Evolutionary conservation across 345 rosid genomes (phyloP).

Genomic region (Bruguiera gymnorhiza): DNA sequence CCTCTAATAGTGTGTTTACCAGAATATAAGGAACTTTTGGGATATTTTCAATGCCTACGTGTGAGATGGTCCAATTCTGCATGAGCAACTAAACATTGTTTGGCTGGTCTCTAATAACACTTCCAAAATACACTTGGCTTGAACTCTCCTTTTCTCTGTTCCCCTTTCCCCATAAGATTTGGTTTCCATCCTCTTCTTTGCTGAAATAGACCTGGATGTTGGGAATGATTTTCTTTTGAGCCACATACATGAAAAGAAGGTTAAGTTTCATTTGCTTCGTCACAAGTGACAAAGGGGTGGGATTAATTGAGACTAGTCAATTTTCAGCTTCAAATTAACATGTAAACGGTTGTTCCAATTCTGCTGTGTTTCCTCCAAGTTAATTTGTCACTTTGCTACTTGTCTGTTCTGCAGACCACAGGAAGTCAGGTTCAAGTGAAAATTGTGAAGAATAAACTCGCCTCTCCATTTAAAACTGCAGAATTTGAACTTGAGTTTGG

Average conservation of each 20-base stretch:
- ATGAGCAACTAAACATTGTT: no score
- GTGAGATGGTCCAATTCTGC: neutral
- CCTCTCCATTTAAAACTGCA: conserved; percentile 84
- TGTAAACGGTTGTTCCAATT: no score
- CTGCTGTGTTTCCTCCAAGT: neutral
- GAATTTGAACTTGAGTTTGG: conserved; percentile 93
- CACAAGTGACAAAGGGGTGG: no score
- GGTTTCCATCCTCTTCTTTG: neutral
- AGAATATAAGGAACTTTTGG: neutral
- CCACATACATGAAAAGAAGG: neutral
- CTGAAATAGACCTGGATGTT: neutral
- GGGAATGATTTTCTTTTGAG: neutral
- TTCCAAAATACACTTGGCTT: neutral
- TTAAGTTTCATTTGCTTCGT: no score
- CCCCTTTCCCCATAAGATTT: no score
- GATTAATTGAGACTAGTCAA: no score
- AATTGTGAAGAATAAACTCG: conserved; percentile 92
- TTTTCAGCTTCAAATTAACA: no score
- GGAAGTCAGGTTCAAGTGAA: conserved; percentile 79
- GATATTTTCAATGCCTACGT: neutral
- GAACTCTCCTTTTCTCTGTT: neutral
- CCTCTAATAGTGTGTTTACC: conserved; percentile 1
- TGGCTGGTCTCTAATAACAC: no score
- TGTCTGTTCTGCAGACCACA: conserved; percentile 44
- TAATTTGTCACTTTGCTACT: neutral